phyloP scores from a whole-genome alignment of 2,329 filamentous ascomycete species.

The Penicillium sp. region DNA sequence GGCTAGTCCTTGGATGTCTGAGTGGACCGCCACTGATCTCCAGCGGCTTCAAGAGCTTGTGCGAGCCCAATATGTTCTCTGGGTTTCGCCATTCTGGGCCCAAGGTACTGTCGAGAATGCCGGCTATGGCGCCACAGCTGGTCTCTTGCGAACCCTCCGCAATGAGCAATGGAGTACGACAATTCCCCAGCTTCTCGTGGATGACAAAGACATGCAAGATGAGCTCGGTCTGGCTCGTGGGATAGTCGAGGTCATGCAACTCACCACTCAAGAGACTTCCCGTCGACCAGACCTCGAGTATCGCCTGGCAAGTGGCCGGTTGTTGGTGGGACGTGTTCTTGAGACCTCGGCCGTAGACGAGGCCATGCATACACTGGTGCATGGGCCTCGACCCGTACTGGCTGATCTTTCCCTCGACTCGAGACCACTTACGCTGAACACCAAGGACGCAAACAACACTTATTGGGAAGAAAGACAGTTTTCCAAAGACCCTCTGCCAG shows the following conservation, averaged over 20 bases:
- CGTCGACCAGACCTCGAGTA: slow-evolving; percentile 14
- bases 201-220: slow-evolving; percentile 9
- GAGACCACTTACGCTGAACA: slow-evolving; percentile 10
- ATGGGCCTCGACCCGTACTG: slow-evolving; percentile 12
- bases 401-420: slow-evolving; percentile 8
- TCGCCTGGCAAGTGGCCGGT: slow-evolving; percentile 9
- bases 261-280: slow-evolving; percentile 10
- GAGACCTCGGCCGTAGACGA: slow-evolving; percentile 11
- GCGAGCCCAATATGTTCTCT: slow-evolving; percentile 16
- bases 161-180: slow-evolving; percentile 20
- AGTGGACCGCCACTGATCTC: slow-evolving; percentile 10
- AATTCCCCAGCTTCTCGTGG: slow-evolving; percentile 19
- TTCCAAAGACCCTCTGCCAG: slow-evolving; percentile 1
- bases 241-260: slow-evolving; percentile 13
- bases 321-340: slow-evolving; percentile 12
- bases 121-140: slow-evolving; percentile 17
- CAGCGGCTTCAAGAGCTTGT: slow-evolving; percentile 11
- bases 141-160: slow-evolving; percentile 23
- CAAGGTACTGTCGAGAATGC: slow-evolving; percentile 10
- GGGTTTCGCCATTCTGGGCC: slow-evolving; percentile 16
- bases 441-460: slow-evolving; percentile 5
- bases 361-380: slow-evolving; percentile 13
- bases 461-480: slow-evolving; percentile 9
- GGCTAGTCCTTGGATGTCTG: slow-evolving; percentile 9
- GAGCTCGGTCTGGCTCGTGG: slow-evolving; percentile 7